Base-by-base conservation (phyloP, 306 rosid species). In the Sesbania bispinosa region DNA sequence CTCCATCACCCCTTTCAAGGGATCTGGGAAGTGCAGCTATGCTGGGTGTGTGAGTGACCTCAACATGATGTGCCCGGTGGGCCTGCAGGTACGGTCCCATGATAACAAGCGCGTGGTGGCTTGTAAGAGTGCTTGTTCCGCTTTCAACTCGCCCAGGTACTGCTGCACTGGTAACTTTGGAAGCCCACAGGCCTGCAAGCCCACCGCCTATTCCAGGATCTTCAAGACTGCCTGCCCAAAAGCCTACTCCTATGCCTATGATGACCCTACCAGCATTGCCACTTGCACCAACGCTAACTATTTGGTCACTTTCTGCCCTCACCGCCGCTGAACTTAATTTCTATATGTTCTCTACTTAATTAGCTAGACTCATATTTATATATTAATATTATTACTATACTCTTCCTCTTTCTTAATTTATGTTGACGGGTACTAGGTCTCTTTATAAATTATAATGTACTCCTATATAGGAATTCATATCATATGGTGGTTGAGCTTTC, bases 1-100 rank as follows among this genome's bases (percentile, higher is more conserved):
- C 36, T 76, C 98, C 52, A 86, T 94, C 10, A 80, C 80, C 0
- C 97, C 98, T 0, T 55, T 75, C 4, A 84, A 87, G 73, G 98
- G 97, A 67, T 68, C 96, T 10, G 97, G 97, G 0, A 88, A 90
- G 26, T 94, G 98, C 64, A 81, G 90, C 86, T 39, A 80, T 61
- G 98, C 97, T 0, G 98, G 98, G 0, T 93, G 98, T 52, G 94
- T 93, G 10, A 88, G 92, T 30, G 98, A 93, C 55, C 88, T 94
- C 0, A 94, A 94, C 66, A 39, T 65, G 67, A 94, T 94, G 95
- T 94, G 98, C 60, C 98, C 98, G 0, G 96, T 82, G 1, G 97
- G 97, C 0, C 82, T 94, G 6, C 98, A 94, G 15, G 98, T 90
- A 3, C 64, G 96, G 23, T 89, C 98, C 0, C 78, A 47, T 0